Evolutionary conservation across 2,329 filamentous ascomycete species (phyloP).

Genomic region (Botrytis sinoallii): DNA sequence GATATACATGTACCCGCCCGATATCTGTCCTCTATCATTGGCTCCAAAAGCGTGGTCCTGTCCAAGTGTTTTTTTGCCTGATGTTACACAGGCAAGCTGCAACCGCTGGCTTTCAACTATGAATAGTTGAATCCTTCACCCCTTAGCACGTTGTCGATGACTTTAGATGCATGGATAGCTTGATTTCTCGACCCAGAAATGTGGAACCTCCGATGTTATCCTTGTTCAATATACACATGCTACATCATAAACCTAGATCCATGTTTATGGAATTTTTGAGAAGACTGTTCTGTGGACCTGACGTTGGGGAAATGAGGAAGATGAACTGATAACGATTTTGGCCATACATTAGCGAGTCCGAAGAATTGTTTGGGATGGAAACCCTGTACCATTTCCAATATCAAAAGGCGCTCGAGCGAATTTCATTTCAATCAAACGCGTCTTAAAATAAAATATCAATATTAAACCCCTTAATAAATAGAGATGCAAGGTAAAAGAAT

Average conservation of each 20-base stretch:
- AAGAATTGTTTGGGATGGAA: background rate
- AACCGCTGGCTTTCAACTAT: constrained; percentile 4
- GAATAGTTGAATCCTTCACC: background rate
- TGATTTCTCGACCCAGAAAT: constrained; percentile 5
- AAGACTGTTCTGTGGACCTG: background rate
- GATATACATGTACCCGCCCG: background rate
- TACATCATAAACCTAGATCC: constrained; percentile 3
- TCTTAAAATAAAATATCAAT: background rate
- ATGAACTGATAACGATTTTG: constrained; percentile 14
- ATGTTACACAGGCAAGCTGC: constrained; percentile 6
- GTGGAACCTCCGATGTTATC: constrained; percentile 3
- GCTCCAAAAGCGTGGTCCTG: background rate
- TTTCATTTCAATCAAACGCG: background rate
- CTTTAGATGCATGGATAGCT: constrained; percentile 6
- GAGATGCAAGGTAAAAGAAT: background rate
- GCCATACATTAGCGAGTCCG: background rate
- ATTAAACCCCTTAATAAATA: background rate
- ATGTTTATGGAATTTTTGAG: constrained; percentile 2
- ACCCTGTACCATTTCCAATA: background rate
- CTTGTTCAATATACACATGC: background rate
- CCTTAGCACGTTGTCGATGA: background rate
- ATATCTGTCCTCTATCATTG: background rate
- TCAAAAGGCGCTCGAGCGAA: background rate
- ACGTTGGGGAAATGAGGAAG: constrained; percentile 11
- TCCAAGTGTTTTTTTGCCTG: background rate